A percentile compares a stretch with the other conserved stretches of the same genome.
Conservation (phyloP, 305 asterid species). For the Solanum chacoense region DNA sequence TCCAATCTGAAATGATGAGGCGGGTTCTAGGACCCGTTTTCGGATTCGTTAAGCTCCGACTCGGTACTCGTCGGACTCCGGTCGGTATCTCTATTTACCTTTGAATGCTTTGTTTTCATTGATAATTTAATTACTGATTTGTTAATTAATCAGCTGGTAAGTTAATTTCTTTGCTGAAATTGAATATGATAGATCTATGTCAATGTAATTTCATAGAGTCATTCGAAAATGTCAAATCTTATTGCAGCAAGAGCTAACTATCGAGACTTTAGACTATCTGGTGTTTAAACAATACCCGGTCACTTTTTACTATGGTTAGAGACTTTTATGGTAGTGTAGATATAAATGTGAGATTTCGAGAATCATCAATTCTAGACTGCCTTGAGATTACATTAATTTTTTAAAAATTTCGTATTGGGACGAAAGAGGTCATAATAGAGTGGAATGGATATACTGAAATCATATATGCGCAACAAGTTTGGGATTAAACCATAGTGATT, state of each 20-base stretch:
- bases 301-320: not conserved
- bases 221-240: not conserved
- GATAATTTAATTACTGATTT: not conserved
- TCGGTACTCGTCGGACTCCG: constrained; percentile 51
- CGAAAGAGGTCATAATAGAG: not conserved
- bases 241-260: not conserved
- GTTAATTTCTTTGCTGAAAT: not conserved
- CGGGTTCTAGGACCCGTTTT: constrained; percentile 60
- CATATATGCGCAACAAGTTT: not conserved
- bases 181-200: not conserved
- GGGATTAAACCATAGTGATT: not conserved
- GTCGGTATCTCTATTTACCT: constrained; percentile 33
- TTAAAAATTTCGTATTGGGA: not conserved
- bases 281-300: not conserved
- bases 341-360: not conserved
- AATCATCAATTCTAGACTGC: not conserved
- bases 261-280: not conserved
- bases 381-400: not conserved
- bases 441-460: not conserved
- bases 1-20: constrained; percentile 65
- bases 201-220: not conserved
- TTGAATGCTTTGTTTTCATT: not conserved
- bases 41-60: constrained; percentile 89
- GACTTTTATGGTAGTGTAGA: not conserved
- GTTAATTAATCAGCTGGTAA: not conserved